Base-by-base conservation (phyloP, 805 yeast species). In the Candida xiaguanensis region DNA sequence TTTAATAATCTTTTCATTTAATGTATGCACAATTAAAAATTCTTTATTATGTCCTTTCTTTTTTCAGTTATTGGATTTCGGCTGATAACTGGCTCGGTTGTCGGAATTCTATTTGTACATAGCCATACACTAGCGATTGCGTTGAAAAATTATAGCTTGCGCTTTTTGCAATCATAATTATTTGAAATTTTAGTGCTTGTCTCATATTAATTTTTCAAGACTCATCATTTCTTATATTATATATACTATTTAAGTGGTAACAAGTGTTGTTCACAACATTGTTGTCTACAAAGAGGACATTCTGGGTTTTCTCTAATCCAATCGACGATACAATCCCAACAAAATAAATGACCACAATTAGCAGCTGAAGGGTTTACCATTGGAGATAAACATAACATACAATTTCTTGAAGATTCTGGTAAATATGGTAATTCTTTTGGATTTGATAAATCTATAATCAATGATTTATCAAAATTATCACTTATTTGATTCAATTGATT, bases 221-320 rank as follows among this genome's bases (percentile, higher is more conserved):
- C n/a, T n/a, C n/a, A n/a, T n/a, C n/a, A n/a, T n/a, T n/a, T n/a
- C n/a, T n/a, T n/a, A n/a, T 20, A 20, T 20, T 7, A 20, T 9
- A 20, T 9, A 20, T 20, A 9, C 24, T 34, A 34, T 34, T 34
- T 34, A 38, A 84, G 55, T 1, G 86, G 80, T 30, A 87, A 62
- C 37, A 87, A 54, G 45, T 79, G 76, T 56, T 80, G 82, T 49
- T 75, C 82, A 20, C 70, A 63, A 36, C 87, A 74, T 17, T 66
- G 71, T 47, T 83, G 93, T 39, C 98, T 63, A 55, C 98, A 93
- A 19, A 93, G 65, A 0, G 99, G 98, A 56, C 99, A 91, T 53
- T 89, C 96, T 0, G 88, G 82, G 38, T 75, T 73, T 48, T 89
- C 96, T 45, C 87, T 70, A 42, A 89, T 78, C 98, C 98, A 91